Evolutionary conservation across 768 basidiomycete species (phyloP), one percentile per base, ranked within the genome.

Genomic region (Suillus weaverae): DNA sequence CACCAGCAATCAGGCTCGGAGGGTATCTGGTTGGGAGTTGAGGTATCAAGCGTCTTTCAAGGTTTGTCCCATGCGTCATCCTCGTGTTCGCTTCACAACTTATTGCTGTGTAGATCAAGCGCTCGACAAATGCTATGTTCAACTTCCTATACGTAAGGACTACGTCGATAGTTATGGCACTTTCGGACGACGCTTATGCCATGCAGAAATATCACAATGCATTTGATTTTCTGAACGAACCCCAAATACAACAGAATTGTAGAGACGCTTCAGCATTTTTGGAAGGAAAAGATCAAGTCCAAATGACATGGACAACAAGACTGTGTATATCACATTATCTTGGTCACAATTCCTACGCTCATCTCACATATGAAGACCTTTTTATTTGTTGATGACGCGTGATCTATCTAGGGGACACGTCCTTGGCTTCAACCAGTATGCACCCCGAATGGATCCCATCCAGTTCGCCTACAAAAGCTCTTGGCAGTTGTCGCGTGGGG

Each of bases 121-220:
- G 7, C 30, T 51, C 16, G 1, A 30, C 50, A 8, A 4, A 16
- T 7, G 16, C 26, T 30, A 51, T 30, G 4, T 50, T 3, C 26
- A 30, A 30, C 26, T 50, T 50, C 6, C 46, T 14, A 51, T 30
- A 30, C 16, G 50, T 16, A 30, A 51, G 26, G 16, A 50, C 1
- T 50, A 16, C 26, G 1, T 50, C 14, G 14, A 16, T 50, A 5
- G 5, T 48, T 22, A 11, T 46, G 10, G 43, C 39, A 41, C 7
- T 18, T 41, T 41, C 39, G 39, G 57, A 26, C 36, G 26, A 67
- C 16, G 4, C 41, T 35, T 59, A 35, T n/a, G 10, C 70, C 9
- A 43, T n/a, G 9, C 70, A 97, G 94, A 86, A 18, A 89, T 97
- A 33, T 89, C 89, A 1, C 96, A 97, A 73, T 85, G 2, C 26